These are phyloP conservation scores for Diaporthe ilicicola DNA, from an alignment of 2,329 filamentous ascomycete species.

Conservation along the genomic window DNA sequence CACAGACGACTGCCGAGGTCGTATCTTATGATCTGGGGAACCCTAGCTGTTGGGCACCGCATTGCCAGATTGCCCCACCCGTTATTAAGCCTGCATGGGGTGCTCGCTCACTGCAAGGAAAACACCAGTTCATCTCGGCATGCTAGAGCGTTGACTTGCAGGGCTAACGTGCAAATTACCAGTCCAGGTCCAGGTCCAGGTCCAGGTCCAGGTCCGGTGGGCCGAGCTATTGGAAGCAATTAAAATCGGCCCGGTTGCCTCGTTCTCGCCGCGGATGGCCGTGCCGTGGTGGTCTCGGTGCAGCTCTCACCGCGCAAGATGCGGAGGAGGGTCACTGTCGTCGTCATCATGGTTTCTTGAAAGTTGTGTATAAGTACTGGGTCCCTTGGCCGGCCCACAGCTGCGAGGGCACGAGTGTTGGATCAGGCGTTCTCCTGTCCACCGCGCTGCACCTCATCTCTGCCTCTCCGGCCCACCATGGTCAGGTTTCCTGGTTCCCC, in stretches of 20 bases:
- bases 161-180: neutral
- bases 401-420: neutral
- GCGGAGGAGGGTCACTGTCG: neutral
- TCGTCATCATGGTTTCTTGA: neutral
- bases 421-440: neutral
- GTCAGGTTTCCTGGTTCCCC: neutral
- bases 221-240: neutral
- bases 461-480: neutral
- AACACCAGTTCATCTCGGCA: constrained; percentile 15
- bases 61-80: neutral
- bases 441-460: neutral
- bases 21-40: neutral
- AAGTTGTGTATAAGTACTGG: neutral
- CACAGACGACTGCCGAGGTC: constrained; percentile 12
- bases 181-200: no score
- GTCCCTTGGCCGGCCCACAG: neutral
- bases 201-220: no score
- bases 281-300: neutral
- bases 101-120: neutral
- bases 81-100: constrained; percentile 5
- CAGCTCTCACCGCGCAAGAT: neutral
- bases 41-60: neutral
- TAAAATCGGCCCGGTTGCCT: constrained; percentile 14
- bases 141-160: neutral
- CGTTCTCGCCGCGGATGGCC: constrained; percentile 2